These are phyloP conservation scores for Deakozyma indianensis DNA, from an alignment of 805 yeast genomes.

Conservation along the genomic window DNA sequence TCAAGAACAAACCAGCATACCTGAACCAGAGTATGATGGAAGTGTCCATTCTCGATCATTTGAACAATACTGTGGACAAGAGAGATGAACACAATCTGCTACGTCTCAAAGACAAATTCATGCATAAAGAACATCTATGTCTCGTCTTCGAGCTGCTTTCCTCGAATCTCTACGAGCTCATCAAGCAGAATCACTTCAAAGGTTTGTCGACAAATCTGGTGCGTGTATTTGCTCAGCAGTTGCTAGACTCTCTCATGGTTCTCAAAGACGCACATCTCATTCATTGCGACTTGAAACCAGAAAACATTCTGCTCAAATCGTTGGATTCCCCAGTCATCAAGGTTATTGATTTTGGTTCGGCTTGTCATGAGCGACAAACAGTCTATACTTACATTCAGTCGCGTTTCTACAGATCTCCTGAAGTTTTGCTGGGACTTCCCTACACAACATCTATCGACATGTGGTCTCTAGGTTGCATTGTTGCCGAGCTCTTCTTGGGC, in stretches of 20 bases:
- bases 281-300: slow-evolving; percentile 96
- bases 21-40: slow-evolving; percentile 86
- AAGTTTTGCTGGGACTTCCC: slow-evolving; percentile 80
- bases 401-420: slow-evolving; percentile 88
- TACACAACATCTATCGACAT: slow-evolving; percentile 88
- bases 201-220: slow-evolving; percentile 76
- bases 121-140: slow-evolving; percentile 87
- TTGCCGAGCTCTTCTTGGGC: slow-evolving; percentile 82
- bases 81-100: slow-evolving; percentile 60
- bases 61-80: slow-evolving; percentile 61
- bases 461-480: slow-evolving; percentile 94
- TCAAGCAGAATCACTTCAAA: slow-evolving; percentile 85
- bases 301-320: slow-evolving; percentile 68
- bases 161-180: slow-evolving; percentile 75
- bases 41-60: slow-evolving; percentile 68
- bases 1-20: slow-evolving; percentile 83
- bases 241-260: slow-evolving; percentile 66
- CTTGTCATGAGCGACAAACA: slow-evolving; percentile 84
- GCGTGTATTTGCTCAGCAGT: slow-evolving; percentile 61
- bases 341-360: slow-evolving; percentile 91
- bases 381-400: slow-evolving; percentile 86
- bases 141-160: slow-evolving; percentile 82
- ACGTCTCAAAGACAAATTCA: slow-evolving; percentile 70
- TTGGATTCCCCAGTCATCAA: slow-evolving; percentile 78
- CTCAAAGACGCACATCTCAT: slow-evolving; percentile 73